These are phyloP conservation scores for Plasmodium gallinaceum DNA, from an alignment of 169 alveolate species.

Conservation along the genomic window DNA sequence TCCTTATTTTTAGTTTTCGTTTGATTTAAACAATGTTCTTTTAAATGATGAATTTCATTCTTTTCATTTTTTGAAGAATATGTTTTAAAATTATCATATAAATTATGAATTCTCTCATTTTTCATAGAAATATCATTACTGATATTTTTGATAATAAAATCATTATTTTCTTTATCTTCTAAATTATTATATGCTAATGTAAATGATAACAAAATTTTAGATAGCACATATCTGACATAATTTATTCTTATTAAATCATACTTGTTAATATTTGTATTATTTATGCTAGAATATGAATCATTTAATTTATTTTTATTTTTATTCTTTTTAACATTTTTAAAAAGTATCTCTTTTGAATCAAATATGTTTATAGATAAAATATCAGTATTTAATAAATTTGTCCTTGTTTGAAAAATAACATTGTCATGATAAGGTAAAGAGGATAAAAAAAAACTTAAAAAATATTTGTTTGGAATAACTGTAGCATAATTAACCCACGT, in stretches of 20 bases:
- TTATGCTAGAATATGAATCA: background rate
- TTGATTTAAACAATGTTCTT: background rate
- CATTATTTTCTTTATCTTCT: constrained; percentile 2
- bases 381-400: constrained; percentile 28
- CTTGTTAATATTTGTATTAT: constrained; percentile 14
- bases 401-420: constrained; percentile 29
- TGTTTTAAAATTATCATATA: background rate
- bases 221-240: constrained; percentile 11
- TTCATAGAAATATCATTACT: background rate
- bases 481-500: constrained; percentile 64
- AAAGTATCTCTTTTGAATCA: constrained; percentile 46
- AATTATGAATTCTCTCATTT: background rate
- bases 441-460: constrained; percentile 19
- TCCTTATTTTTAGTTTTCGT: background rate
- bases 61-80: background rate
- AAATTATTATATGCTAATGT: constrained; percentile 20
- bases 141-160: too few species aligned
- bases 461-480: constrained; percentile 27
- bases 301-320: constrained; percentile 2
- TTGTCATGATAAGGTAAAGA: constrained; percentile 54
- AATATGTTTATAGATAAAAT: constrained; percentile 31
- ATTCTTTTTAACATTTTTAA: constrained; percentile 7
- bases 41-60: background rate
- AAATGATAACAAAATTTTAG: constrained; percentile 5
- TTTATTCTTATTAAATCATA: constrained; percentile 33